Conservation (phyloP, 2,329 filamentous ascomycete species). For the Saccharata proteae region DNA sequence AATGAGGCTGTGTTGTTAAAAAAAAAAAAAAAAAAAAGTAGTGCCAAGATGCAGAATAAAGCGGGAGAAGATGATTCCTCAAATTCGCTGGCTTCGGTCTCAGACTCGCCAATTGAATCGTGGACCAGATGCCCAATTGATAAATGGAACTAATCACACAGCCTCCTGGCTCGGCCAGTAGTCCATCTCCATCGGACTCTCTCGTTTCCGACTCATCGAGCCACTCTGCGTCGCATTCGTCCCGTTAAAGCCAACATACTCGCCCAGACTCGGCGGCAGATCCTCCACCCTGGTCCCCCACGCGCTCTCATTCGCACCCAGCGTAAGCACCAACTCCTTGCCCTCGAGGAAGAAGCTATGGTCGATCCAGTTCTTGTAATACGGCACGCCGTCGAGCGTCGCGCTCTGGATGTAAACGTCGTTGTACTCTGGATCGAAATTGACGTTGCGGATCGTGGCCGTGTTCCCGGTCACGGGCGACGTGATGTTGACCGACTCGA, state of each 20-base stretch:
- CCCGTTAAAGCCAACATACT: conserved; percentile 9
- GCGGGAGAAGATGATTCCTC: too few species aligned
- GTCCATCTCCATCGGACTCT: too few species aligned
- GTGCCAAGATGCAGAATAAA: too few species aligned
- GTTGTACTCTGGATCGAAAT: conserved; percentile 27
- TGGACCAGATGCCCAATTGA: too few species aligned
- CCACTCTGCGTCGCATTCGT: not conserved
- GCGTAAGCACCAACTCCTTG: conserved; percentile 26
- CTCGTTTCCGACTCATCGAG: too few species aligned
- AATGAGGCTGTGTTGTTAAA: too few species aligned
- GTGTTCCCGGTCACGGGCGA: conserved; percentile 25
- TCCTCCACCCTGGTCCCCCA: conserved; percentile 31
- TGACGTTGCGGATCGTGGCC: conserved; percentile 26
- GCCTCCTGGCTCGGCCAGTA: too few species aligned
- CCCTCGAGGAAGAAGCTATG: conserved; percentile 32
- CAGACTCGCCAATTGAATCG: too few species aligned
- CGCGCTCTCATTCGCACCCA: conserved; percentile 28
- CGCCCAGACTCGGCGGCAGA: conserved; percentile 27
- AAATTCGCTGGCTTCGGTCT: too few species aligned
- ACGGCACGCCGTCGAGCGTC: conserved; percentile 26
- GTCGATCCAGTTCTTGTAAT: conserved; percentile 30
- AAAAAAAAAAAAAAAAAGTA: too few species aligned
- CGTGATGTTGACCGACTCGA: conserved; percentile 24
- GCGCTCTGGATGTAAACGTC: conserved; percentile 31
- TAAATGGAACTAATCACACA: too few species aligned